These are phyloP conservation scores for Melanogaster broomeanus DNA, from an alignment of 768 basidiomycete genomes.

Conservation along the genomic window DNA sequence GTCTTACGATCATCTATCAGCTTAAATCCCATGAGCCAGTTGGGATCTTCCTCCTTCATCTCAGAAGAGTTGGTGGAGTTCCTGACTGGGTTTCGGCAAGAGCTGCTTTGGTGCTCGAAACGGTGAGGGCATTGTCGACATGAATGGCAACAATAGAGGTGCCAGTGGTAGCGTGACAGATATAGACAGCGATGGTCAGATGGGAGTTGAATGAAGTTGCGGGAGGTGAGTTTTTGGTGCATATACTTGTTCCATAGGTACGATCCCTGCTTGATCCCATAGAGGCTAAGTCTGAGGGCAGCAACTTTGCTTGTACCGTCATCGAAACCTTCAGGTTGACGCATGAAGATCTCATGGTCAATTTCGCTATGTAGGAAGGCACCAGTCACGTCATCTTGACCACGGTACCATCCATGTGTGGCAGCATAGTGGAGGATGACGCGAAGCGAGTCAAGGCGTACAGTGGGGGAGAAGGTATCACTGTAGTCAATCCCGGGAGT, in stretches of 20 bases:
- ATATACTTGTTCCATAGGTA: slow-evolving; percentile 34
- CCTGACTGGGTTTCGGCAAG: too few species aligned
- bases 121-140: too few species aligned
- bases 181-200: too few species aligned
- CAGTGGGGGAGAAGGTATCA: slow-evolving; percentile 31
- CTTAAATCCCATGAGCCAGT: too few species aligned
- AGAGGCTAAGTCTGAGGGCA: slow-evolving; percentile 31
- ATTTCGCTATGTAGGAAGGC: slow-evolving; percentile 9
- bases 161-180: too few species aligned
- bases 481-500: slow-evolving; percentile 37
- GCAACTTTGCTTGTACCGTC: slow-evolving; percentile 28
- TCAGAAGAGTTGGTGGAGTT: too few species aligned
- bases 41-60: too few species aligned
- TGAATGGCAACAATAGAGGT: too few species aligned
- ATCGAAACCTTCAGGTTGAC: slow-evolving; percentile 35
- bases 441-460: slow-evolving; percentile 23
- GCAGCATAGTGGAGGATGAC: slow-evolving; percentile 20
- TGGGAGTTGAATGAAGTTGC: too few species aligned
- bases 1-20: too few species aligned
- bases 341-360: slow-evolving; percentile 40
- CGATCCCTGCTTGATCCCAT: slow-evolving; percentile 41
- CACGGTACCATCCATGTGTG: neutral
- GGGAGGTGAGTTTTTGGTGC: slow-evolving; percentile 6
- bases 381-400: slow-evolving; percentile 10
- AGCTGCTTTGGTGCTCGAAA: too few species aligned